Evolutionary conservation across 2,329 filamentous ascomycete species (phyloP), one percentile per base, ranked within the genome.

Genomic region (Thielaviopsis populi): DNA sequence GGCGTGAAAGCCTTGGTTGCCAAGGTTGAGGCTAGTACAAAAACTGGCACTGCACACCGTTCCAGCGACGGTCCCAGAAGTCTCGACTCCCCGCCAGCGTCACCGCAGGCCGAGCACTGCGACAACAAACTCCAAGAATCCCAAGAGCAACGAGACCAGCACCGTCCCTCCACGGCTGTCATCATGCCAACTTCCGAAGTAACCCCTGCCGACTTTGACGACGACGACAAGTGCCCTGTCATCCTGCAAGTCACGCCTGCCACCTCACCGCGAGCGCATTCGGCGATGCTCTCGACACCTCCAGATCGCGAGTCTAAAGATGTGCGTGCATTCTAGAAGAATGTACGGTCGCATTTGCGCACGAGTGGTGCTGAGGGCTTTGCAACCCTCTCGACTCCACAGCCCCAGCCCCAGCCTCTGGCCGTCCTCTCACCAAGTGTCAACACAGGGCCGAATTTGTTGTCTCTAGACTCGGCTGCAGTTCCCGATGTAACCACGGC

Each of bases 271-370:
- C 53, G 50, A 40, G 11, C 54, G 17, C 53, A 41, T 50, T 58
- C 53, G 42, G 48, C 24, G 24, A 50, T 33, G 27, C 33, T 50
- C 53, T 59, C 62, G n/a, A 58, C 42, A 63, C 58, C 58, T 22
- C 48, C 64, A 22, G n/a, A 56, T 46, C 65, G 65, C 53, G 59
- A 58, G 37, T 62, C 59, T 33, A 60, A 54, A 60, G 65, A 65
- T 27, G 65, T 64, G n/a, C 63, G 63, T 37, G 63, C 63, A 19
- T 67, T 67, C 62, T 68, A 68, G 67, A 65, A 63, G 41, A 68
- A 67, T 56, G 67, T 66, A 37, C 66, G 67, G 7, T 58, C 63
- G 22, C 43, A 42, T 60, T 61, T 68, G 27, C 65, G 67, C 58
- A 63, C 66, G 13, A 63, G 63, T 27, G 59, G 61, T 43, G 19